Conservation (phyloP, 352 stramenopile genomes). For the Globisporangium spinosum region DNA sequence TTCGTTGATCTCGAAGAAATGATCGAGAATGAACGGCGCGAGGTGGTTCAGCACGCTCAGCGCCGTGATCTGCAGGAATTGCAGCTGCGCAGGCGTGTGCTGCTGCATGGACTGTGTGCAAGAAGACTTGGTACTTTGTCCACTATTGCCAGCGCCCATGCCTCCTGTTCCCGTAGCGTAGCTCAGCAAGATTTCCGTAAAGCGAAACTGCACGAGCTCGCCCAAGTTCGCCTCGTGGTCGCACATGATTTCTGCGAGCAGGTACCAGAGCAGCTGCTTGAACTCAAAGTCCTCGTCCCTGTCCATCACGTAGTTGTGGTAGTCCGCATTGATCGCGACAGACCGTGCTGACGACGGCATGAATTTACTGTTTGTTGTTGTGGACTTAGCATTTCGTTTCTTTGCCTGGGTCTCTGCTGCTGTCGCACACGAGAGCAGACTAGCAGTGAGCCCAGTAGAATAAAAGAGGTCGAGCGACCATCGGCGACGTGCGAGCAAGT, state of each 20-base stretch:
- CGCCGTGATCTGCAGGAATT: conserved; percentile 52
- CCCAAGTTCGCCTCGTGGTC: conserved; percentile 49
- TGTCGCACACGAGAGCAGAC: conserved; percentile 61
- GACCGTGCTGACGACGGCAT: conserved; percentile 13
- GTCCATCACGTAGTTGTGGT: conserved; percentile 60
- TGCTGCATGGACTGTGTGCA: conserved; percentile 17
- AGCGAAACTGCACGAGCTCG: conserved; percentile 66
- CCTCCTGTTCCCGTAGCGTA: conserved; percentile 37
- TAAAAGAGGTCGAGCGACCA: conserved; percentile 55
- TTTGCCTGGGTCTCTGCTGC: conserved; percentile 18
- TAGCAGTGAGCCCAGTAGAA: conserved; percentile 49
- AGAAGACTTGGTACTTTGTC: conserved; percentile 1
- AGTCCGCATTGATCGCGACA: conserved; percentile 47
- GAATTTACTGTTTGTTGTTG: background rate
- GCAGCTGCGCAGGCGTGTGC: conserved; percentile 46
- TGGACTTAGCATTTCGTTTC: conserved; percentile 15
- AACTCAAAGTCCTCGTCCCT: conserved; percentile 79
- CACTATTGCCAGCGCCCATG: conserved; percentile 1
- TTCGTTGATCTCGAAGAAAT: conserved; percentile 54
- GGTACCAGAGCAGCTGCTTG: conserved; percentile 72
- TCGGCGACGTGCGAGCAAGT: conserved; percentile 48
- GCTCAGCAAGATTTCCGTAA: conserved; percentile 53
- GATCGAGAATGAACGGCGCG: conserved; percentile 43
- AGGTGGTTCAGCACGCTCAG: conserved; percentile 58
- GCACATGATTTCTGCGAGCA: conserved; percentile 51